Base-by-base conservation (phyloP, 148 eudicot species). In the Fagopyrum esculentum region DNA sequence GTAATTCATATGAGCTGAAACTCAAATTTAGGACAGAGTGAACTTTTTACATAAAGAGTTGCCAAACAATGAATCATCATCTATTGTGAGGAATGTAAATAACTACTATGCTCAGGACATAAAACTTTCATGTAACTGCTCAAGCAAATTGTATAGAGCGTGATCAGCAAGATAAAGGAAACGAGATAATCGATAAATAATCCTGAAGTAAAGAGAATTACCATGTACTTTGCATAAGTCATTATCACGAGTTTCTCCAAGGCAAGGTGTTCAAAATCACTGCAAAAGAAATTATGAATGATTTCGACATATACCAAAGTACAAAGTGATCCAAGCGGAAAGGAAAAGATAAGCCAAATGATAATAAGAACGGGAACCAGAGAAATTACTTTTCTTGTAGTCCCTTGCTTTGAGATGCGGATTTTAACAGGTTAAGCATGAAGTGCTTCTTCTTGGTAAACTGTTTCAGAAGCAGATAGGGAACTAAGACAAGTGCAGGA, bases 261-360 rank as follows among this genome's bases (percentile, higher is more conserved):
- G 73, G 89, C 90, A 81, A 43, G 73, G 45, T 66, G 85, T 81
- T 87, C 87, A 74, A 79, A 87, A 59, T 82, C 85, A 87, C 93
- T 89, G 56, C 19, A 81, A 46, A 63, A 76, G 30, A 72, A 8
- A 49, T 35, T 74, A 68, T 19, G 29, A 15, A 12, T 75, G 56
- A 22, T 0, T 22, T 22, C 26, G 26, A 22, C 26, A 22, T 22
- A 22, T 22, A 22, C 26, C 26, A 22, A 22, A 61, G 22, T 45
- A 35, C 40, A 35, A 35, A 35, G 40, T 35, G 40, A 35, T 35
- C 3, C 40, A 35, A 35, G 40, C 2, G 40, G 40, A 1, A 35
- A 35, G 40, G 40, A 35, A 35, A 35, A 35, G 40, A 35, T 35
- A 35, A 35, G 40, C 40, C 40, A 35, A 35, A 1, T 35, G 40